Percentiles rank a stretch among this genome's conserved stretches.
Evolutionary conservation across 2,329 filamentous ascomycete species (phyloP).

Genomic region (Alternaria arborescens): DNA sequence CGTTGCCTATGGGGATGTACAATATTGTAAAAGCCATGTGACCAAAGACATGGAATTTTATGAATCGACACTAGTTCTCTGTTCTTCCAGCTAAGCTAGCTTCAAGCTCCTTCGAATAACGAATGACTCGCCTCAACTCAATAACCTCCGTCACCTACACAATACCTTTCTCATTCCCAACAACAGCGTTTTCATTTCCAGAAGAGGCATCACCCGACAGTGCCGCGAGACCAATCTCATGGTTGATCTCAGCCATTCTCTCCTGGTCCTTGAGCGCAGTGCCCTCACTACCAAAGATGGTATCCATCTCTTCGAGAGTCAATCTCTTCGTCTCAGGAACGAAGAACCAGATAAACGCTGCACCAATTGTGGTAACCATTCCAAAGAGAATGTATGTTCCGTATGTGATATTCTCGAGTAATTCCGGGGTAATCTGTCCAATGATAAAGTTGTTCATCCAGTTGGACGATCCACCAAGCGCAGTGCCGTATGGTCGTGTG

Average conservation of each 20-base stretch:
- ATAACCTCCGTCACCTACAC: background rate
- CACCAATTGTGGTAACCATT: conserved; percentile 68
- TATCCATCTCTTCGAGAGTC: conserved; percentile 67
- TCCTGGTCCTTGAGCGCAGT: conserved; percentile 71
- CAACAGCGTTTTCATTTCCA: conserved; percentile 13
- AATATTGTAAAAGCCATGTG: background rate
- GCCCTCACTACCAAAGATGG: conserved; percentile 72
- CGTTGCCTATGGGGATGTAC: background rate
- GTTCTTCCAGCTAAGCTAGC: background rate
- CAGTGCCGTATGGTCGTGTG: conserved; percentile 72
- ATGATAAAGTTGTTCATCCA: conserved; percentile 68
- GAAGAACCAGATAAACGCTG: conserved; percentile 61
- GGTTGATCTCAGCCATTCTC: conserved; percentile 75
- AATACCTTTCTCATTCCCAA: conserved; percentile 26
- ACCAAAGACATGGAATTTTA: background rate
- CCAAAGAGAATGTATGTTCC: conserved; percentile 79
- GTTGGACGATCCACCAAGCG: conserved; percentile 66
- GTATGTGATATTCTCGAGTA: conserved; percentile 70
- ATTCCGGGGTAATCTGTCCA: conserved; percentile 73
- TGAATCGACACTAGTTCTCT: background rate
- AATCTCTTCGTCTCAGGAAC: conserved; percentile 65
- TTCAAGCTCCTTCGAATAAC: background rate
- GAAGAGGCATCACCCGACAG: conserved; percentile 18
- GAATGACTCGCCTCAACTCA: background rate
- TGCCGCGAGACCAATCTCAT: conserved; percentile 70